Evolutionary conservation across 148 eudicot genomes (phyloP), one percentile per base, ranked within the genome.

Genomic region (Heliosperma pusillum): DNA sequence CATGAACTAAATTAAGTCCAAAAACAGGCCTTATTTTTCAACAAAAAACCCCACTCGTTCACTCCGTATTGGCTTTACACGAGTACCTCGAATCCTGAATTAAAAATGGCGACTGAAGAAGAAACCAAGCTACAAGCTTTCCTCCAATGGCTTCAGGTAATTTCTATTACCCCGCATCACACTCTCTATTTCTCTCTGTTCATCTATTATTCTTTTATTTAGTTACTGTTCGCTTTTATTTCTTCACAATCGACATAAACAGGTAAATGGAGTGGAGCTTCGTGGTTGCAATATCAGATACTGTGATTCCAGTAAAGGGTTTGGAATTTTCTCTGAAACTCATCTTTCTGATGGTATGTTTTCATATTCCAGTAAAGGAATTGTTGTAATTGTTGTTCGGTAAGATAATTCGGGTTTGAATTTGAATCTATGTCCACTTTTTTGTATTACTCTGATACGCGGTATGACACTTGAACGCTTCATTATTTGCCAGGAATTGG

Each of bases 201-300:
- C 65, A 3, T 5, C 40, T 21, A 59, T 21, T 24, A 36, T 16
- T n/a, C 1, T 17, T 12, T 5, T 29, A 53, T 50, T 42, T 44
- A 66, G 26, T 56, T 20, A 69, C 36, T 61, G 11, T 33, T 7
- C 55, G 69, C 2, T 16, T 4, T 42, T 63, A 1, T 24, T 30
- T 68, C 44, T 65, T 52, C 42, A 17, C 16, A 44, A 10, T 10
- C 6, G 7, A 42, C 27, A 15, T 16, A 58, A 11, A 29, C 75
- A 93, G 97, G 75, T 90, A 16, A 95, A 95, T 75, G 87, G 89
- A 77, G 93, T 87, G 56, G 84, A 90, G 76, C 65, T 89, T 29
- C 93, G 91, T 15, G 96, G 96, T 62, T 92, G 96, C 85, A 53
- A 83, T 25, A 87, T 92, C 87, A 90, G 87, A 80, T 89, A 85